Evolutionary conservation across 2,329 filamentous ascomycete species (phyloP), one percentile per base, ranked within the genome.

Genomic region (Trichoderma sp.): DNA sequence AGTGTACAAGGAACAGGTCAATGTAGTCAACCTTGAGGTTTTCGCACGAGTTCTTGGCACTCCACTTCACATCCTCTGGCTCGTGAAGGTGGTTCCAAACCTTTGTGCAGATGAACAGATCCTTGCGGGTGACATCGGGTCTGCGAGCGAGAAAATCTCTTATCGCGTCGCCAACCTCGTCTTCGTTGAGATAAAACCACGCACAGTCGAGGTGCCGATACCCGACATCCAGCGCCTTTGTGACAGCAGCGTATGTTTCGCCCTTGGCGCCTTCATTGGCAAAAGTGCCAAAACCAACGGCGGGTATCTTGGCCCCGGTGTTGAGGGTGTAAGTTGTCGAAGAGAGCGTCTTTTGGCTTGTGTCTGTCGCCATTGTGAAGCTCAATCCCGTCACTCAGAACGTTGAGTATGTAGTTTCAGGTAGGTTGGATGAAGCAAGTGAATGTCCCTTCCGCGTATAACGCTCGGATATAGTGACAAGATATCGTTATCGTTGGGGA

Each of bases 81-180:
- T 91, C 88, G 81, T 94, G 91, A 86, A 89, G 91, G 61, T 90
- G 86, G 85, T 94, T 94, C 84, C 92, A 88, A 66, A 95, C 87
- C 85, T 96, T 96, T 74, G 91, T 93, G 64, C 92, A 95, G 69
- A 92, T 79, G 85, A 87, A 92, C 77, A 91, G 87, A 74, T 91
- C 81, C 67, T 85, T 82, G 28, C 90, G 85, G n/a, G 89, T 85
- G 1, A 92, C 85, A 34, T 88, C 89, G 3, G 87, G 86, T 49
- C 63, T 52, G 21, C 63, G 63, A 14, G 26, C 51, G 37, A 66
- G 63, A 11, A 66, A 66, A 59, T 86, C 86, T 72, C 83, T 84
- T 77, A 92, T 90, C 66, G 89, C 90, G 66, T 84, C 80, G 70
- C 90, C 89, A 24, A 92, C 89, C 75, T 91, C 89, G 63, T 82